Conservation (phyloP, 192 early-diverging fungal species). For the Mortierella alpina region DNA sequence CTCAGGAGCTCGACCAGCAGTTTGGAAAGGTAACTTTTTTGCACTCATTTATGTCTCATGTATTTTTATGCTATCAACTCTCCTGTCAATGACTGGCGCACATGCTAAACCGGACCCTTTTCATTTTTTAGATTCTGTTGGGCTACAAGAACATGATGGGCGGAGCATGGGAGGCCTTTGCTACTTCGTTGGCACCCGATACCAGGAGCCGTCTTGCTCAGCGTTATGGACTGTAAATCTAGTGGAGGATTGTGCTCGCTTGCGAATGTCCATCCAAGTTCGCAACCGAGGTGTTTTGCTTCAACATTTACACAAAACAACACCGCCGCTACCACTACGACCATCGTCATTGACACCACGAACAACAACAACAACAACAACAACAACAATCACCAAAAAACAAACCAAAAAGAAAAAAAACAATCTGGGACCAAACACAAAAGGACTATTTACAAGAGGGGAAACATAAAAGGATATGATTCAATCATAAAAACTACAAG, state of each 20-base stretch:
- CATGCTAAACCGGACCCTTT: neutral
- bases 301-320: neutral
- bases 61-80: no score
- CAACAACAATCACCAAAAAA: neutral
- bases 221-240: conserved; percentile 62
- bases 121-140: conserved; percentile 61
- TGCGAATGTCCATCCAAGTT: no score
- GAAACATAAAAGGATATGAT: neutral
- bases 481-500: neutral
- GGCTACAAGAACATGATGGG: conserved; percentile 77
- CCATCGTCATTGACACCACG: neutral
- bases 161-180: conserved; percentile 66
- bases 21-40: conserved; percentile 67
- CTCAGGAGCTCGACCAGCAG: conserved; percentile 67
- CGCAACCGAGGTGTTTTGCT: no score
- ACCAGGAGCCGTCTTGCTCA: conserved; percentile 58
- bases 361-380: conserved; percentile 2
- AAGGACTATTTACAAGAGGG: conserved; percentile 19
- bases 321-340: neutral
- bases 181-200: conserved; percentile 57
- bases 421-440: conserved; percentile 19
- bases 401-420: conserved; percentile 26
- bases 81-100: neutral
- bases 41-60: neutral
- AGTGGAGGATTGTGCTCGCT: neutral